Percentiles rank a stretch among this genome's conserved stretches.
Evolutionary conservation across 495 filamentous ascomycete species (phyloP).

Genomic region (Aspergillus conjunctus): DNA sequence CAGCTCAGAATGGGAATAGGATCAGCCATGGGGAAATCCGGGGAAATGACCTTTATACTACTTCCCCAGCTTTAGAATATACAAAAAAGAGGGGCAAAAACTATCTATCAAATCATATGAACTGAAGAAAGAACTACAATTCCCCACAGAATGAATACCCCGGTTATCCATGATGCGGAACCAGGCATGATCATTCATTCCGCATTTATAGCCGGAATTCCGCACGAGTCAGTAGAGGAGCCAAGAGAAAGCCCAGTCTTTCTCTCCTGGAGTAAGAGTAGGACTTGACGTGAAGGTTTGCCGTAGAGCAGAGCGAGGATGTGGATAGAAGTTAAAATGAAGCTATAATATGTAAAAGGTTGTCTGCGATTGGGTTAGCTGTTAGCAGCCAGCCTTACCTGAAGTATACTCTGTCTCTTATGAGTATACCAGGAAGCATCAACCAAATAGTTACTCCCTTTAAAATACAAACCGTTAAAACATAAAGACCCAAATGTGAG

Average conservation of each 20-base stretch:
- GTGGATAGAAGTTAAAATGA: not conserved
- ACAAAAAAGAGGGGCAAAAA: not conserved
- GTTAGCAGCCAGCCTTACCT: no score
- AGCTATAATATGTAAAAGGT: not conserved
- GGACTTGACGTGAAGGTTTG: not conserved
- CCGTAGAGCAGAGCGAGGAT: not conserved
- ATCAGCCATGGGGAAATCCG: not conserved
- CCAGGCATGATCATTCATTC: not conserved
- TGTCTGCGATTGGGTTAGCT: no score
- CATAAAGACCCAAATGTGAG: not conserved
- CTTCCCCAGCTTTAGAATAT: not conserved
- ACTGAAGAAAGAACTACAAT: not conserved
- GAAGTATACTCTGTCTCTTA: no score
- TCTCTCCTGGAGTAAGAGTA: not conserved
- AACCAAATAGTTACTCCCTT: no score
- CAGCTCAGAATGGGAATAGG: no score
- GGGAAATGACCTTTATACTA: not conserved
- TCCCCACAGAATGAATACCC: not conserved
- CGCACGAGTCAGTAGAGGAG: not conserved
- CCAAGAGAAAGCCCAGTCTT: not conserved
- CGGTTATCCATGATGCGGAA: not conserved
- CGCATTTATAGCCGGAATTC: not conserved
- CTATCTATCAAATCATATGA: not conserved
- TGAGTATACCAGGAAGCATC: no score
- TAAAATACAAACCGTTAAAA: no score